Conservation (phyloP, 108 stramenopile genomes). For the Discostella stelligeroides region DNA sequence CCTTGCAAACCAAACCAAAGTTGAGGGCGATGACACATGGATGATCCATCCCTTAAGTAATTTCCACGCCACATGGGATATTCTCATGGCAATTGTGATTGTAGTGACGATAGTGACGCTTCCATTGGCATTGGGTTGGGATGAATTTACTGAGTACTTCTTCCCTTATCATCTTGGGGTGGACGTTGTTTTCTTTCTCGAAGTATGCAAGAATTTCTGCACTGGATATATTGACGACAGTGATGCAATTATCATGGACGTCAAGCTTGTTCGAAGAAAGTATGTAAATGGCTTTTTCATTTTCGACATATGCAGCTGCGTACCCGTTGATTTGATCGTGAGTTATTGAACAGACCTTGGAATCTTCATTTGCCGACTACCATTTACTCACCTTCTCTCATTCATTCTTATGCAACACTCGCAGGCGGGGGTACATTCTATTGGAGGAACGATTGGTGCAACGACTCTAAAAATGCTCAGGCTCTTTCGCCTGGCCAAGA, state of each 20-base stretch:
- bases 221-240: constrained; percentile 63
- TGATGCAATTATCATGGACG: constrained; percentile 58
- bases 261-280: constrained; percentile 42
- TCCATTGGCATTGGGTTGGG: constrained; percentile 64
- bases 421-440: constrained; percentile 43
- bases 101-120: constrained; percentile 56
- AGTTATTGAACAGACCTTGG: constrained; percentile 13
- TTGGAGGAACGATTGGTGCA: constrained; percentile 46
- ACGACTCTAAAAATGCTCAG: constrained; percentile 62
- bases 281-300: constrained; percentile 69
- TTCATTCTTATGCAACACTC: background rate
- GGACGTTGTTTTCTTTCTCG: constrained; percentile 63
- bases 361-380: too few species aligned
- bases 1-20: constrained; percentile 57
- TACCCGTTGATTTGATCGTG: constrained; percentile 55
- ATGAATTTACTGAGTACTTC: constrained; percentile 51
- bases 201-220: constrained; percentile 71
- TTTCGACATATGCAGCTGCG: constrained; percentile 60
- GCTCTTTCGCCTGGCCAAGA: constrained; percentile 58
- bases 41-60: constrained; percentile 56
- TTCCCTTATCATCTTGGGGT: constrained; percentile 53
- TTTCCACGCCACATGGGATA: constrained; percentile 55
- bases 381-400: background rate
- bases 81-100: constrained; percentile 53
- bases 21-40: constrained; percentile 46